phyloP scores from a whole-genome alignment of 305 asterid species.

The Fraxinus nigra region DNA sequence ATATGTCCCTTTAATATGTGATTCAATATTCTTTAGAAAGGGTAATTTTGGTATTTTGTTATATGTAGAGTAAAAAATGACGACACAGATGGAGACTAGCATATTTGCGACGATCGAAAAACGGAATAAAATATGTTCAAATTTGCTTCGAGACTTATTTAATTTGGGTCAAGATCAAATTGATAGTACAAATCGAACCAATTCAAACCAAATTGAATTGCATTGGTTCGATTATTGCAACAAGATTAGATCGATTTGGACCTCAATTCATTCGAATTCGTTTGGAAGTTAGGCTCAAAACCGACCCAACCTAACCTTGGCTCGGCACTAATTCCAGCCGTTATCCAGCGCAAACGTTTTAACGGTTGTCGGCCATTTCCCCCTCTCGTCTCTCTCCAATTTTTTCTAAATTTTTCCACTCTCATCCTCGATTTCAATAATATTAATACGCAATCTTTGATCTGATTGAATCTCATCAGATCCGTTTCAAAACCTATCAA shows the following conservation, averaged over 20 bases:
- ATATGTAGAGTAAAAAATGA: too few relatives aligned
- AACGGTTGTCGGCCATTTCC: background rate
- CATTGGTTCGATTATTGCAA: background rate
- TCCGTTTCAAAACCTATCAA: slow-evolving; percentile 32
- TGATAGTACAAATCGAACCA: background rate
- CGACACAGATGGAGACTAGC: too few relatives aligned
- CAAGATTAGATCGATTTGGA: background rate
- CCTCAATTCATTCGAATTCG: background rate
- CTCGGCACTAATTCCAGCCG: background rate
- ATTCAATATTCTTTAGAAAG: too few relatives aligned
- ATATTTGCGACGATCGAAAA: background rate
- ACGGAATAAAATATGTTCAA: background rate
- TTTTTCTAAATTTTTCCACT: background rate
- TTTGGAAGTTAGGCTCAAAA: background rate
- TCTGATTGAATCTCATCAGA: slow-evolving; percentile 21
- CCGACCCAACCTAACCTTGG: background rate
- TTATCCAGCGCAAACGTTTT: background rate
- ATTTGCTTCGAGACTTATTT: background rate
- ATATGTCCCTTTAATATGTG: too few relatives aligned
- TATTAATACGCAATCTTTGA: background rate
- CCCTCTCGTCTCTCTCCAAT: background rate
- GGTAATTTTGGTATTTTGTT: too few relatives aligned
- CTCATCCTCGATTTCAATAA: background rate
- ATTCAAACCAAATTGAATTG: background rate
- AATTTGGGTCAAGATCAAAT: background rate